Conservation (phyloP, 2,329 filamentous ascomycete genomes). For the Aureobasidium sp. region DNA sequence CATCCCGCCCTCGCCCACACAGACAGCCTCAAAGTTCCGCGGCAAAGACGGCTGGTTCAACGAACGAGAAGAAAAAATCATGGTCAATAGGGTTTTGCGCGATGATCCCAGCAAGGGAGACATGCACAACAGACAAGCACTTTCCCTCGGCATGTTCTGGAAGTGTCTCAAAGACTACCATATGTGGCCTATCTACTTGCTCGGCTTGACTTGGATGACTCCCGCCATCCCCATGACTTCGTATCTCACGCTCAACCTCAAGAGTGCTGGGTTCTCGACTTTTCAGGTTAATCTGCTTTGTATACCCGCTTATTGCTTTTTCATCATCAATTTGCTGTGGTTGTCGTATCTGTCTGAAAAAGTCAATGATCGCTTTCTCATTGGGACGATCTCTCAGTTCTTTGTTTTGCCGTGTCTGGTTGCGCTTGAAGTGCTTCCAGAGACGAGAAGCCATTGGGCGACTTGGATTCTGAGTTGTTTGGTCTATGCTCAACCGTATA, state of each 20-base stretch:
- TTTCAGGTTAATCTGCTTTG: conserved; percentile 39
- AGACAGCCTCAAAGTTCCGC: conserved; percentile 55
- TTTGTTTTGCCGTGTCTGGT: conserved; percentile 37
- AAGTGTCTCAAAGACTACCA: conserved; percentile 48
- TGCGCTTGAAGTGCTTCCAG: conserved; percentile 31
- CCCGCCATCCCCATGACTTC: conserved; percentile 31
- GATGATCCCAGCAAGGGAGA: conserved; percentile 53
- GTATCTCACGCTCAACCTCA: conserved; percentile 35
- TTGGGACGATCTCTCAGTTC: conserved; percentile 36
- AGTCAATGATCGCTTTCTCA: conserved; percentile 46
- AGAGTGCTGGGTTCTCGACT: conserved; percentile 33
- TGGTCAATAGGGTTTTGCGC: conserved; percentile 56
- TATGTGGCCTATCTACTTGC: conserved; percentile 50
- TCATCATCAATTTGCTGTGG: conserved; percentile 45
- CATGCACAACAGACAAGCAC: conserved; percentile 52
- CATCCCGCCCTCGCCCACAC: conserved; percentile 55
- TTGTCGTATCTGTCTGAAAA: conserved; percentile 44
- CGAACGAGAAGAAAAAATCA: conserved; percentile 60
- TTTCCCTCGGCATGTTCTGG: conserved; percentile 44
- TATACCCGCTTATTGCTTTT: conserved; percentile 40
- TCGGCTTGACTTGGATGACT: conserved; percentile 40
- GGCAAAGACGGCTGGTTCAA: conserved; percentile 60
- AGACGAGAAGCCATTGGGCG: conserved; percentile 31
- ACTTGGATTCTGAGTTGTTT: conserved; percentile 34
- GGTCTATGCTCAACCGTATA: conserved; percentile 35